These are phyloP conservation scores for Tuber brumale DNA, from an alignment of 495 filamentous ascomycete genomes.

Conservation along the genomic window DNA sequence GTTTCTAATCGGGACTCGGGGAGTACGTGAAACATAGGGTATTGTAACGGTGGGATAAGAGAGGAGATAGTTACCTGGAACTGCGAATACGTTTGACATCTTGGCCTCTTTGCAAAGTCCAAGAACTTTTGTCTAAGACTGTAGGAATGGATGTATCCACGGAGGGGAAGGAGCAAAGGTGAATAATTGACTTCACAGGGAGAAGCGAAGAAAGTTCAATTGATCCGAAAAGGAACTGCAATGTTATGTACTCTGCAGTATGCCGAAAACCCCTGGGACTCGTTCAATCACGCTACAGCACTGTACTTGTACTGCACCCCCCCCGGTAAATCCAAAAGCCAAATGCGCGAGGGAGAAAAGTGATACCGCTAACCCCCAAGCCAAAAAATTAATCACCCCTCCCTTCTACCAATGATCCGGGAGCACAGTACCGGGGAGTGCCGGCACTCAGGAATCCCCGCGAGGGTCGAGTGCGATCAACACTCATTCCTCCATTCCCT, in stretches of 20 bases:
- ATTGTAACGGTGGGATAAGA: not conserved
- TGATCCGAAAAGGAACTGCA: not conserved
- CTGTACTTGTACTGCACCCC: not conserved
- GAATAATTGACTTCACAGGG: not conserved
- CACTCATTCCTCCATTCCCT: not conserved
- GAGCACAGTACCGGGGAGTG: not conserved
- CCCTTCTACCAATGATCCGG: not conserved
- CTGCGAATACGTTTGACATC: slow-evolving; percentile 46
- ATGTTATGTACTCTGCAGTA: not conserved
- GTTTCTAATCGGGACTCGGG: not conserved
- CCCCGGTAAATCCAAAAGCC: not conserved
- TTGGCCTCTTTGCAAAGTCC: slow-evolving; percentile 8
- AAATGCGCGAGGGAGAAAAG: not conserved
- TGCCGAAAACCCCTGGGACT: not conserved
- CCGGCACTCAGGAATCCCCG: not conserved
- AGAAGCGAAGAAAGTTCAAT: not conserved
- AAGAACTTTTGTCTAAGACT: not conserved
- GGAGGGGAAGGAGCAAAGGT: not conserved
- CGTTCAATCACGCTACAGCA: not conserved
- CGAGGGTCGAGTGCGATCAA: not conserved
- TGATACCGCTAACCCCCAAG: not conserved
- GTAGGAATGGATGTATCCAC: not conserved
- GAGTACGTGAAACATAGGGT: not conserved
- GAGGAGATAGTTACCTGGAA: slow-evolving; percentile 42
- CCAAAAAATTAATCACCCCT: not conserved